Evolutionary conservation across 192 early-diverging fungal species (phyloP), one percentile per base, ranked within the genome.

Genomic region (Dissophora ornata): DNA sequence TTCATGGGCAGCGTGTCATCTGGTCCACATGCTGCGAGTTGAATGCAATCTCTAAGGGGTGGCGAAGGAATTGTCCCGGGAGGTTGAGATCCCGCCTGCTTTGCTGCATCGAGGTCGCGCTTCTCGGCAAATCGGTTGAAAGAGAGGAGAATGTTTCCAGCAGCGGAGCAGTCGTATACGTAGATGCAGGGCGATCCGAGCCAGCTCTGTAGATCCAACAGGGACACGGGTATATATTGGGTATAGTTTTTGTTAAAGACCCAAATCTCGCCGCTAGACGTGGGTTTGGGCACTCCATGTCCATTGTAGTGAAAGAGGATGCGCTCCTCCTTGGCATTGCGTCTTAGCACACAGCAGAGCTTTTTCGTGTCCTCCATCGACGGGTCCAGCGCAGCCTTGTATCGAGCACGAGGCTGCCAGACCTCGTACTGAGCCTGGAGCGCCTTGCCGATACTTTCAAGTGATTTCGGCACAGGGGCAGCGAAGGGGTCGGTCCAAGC

Each of bases 251-350:
- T 93, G 85, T 99, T 98, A 69, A 99, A 99, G 36, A 96, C 96
- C 97, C 97, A 99, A 45, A 98, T 93, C 69, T 99, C 97, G 52
- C 97, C 97, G 62, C 92, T 93, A 15, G 84, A 75, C 13, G 96
- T 97, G 15, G 97, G 96, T 61, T 92, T 92, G 7, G 97, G 97
- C 18, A 99, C 97, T 47, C 97, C 97, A 57, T 98, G 97, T 18
- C 97, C 97, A 61, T 99, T 99, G 86, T 98, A 99, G 69, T 99
- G 95, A 56, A 99, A 98, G 42, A 99, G 79, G 46, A 98, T 88
- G 3, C 97, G 90, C 50, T 97, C 96, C 41, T 97, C 96, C 68
- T 96, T 97, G 42, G 95, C 93, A 64, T 84, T 89, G 22, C 92
- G 84, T 32, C 97, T 81, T 64, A 95, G 82, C 49, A 88, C 90